Evolutionary conservation across 1,139 yeast species (phyloP).

Genomic region (Hansenula anomala): DNA sequence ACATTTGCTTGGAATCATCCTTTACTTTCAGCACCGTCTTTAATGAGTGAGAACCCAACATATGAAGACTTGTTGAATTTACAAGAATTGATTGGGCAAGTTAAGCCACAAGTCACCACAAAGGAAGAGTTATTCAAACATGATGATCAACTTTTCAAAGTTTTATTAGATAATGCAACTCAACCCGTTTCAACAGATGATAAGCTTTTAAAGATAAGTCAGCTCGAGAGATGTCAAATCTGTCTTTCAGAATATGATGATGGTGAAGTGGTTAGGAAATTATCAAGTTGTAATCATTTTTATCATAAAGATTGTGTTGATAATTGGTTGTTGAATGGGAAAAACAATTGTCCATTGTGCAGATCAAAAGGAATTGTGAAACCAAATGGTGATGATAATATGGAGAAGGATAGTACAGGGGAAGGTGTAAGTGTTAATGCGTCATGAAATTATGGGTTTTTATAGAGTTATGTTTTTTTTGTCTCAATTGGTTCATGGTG

Average conservation of each 20-base stretch:
- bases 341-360: slow-evolving; percentile 56
- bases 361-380: slow-evolving; percentile 36
- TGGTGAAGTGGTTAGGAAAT: slow-evolving; percentile 40
- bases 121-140: slow-evolving; percentile 31
- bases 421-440: too few species aligned
- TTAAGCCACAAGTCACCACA: slow-evolving; percentile 38
- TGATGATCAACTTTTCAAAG: slow-evolving; percentile 17
- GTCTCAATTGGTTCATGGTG: too few species aligned
- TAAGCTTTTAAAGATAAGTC: neutral
- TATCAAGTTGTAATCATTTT: slow-evolving; percentile 39
- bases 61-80: slow-evolving; percentile 42
- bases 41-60: slow-evolving; percentile 43
- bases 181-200: too few species aligned
- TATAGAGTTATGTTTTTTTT: too few species aligned
- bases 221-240: slow-evolving; percentile 34
- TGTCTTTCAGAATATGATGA: slow-evolving; percentile 42
- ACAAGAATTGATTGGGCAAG: slow-evolving; percentile 40
- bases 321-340: slow-evolving; percentile 49
- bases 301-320: slow-evolving; percentile 53
- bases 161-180: too few species aligned
- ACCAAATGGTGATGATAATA: neutral
- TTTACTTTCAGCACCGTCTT: slow-evolving; percentile 38
- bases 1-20: slow-evolving; percentile 44
- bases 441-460: too few species aligned
- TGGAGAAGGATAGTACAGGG: too few species aligned